Conservation (phyloP, 495 filamentous ascomycete species). For the Penicillium diatomitis region DNA sequence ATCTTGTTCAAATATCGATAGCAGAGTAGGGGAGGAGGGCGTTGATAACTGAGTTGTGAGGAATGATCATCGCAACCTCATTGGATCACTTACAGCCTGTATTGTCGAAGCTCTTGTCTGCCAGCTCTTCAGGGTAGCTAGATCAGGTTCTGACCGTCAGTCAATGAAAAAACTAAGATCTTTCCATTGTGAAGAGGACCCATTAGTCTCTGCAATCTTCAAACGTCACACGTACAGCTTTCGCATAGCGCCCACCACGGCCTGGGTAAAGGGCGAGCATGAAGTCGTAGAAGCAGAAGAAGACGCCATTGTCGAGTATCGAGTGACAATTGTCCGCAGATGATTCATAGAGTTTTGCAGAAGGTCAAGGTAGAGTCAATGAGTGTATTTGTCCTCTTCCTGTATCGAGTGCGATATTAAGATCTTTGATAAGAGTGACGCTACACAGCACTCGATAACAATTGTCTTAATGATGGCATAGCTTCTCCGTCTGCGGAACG, state of each 20-base stretch:
- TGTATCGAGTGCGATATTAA: too few species aligned
- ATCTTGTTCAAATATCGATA: too few species aligned
- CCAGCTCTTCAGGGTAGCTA: constrained; percentile 82
- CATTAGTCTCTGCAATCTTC: not conserved
- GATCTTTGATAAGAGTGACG: not conserved
- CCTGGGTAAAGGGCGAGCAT: constrained; percentile 62
- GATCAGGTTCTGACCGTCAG: not conserved
- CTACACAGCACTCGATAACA: not conserved
- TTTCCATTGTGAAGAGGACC: constrained; percentile 9
- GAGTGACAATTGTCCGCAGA: constrained; percentile 13
- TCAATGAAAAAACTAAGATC: constrained; percentile 7
- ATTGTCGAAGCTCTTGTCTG: constrained; percentile 90
- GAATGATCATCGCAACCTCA: too few species aligned
- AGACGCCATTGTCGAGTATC: constrained; percentile 23
- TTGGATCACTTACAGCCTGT: constrained; percentile 56
- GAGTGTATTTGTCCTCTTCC: too few species aligned
- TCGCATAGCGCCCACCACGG: constrained; percentile 72
- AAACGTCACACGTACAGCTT: constrained; percentile 54
- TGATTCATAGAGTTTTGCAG: constrained; percentile 14
- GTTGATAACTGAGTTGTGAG: too few species aligned
- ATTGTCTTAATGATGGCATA: too few species aligned
- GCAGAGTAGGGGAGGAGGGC: too few species aligned
- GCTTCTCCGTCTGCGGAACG: not conserved
- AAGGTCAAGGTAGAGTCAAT: not conserved
- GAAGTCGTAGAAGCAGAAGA: constrained; percentile 11